phyloP scores from a whole-genome alignment of 768 basidiomycete species.

The Russula dissimulans region DNA sequence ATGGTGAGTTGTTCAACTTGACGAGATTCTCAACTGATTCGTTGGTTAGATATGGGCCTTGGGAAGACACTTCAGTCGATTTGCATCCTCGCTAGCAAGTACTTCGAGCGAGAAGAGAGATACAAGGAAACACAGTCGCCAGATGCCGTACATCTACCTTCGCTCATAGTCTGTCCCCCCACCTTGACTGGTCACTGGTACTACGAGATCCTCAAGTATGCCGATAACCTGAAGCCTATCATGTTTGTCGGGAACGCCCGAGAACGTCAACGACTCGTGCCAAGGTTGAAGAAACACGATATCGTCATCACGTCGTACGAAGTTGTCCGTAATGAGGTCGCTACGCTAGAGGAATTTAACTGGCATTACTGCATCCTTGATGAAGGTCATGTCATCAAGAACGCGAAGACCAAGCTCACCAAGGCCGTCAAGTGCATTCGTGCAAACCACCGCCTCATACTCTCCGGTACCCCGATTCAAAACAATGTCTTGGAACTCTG shows the following conservation, averaged over 20 bases:
- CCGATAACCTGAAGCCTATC: slow-evolving; percentile 72
- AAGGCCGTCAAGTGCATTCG: slow-evolving; percentile 88
- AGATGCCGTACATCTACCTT: slow-evolving; percentile 80
- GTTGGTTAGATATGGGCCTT: slow-evolving; percentile 83
- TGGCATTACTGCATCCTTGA: slow-evolving; percentile 98
- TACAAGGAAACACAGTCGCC: slow-evolving; percentile 56
- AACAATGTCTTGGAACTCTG: slow-evolving; percentile 98
- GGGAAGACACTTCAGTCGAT: slow-evolving; percentile 98
- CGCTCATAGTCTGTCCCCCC: slow-evolving; percentile 92
- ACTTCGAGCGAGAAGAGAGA: slow-evolving; percentile 71
- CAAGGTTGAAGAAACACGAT: slow-evolving; percentile 63
- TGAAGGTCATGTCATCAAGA: slow-evolving; percentile 98
- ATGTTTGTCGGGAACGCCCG: slow-evolving; percentile 83
- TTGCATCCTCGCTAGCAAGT: slow-evolving; percentile 91
- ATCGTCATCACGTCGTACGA: slow-evolving; percentile 98
- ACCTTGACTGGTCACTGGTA: slow-evolving; percentile 99
- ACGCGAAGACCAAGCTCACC: slow-evolving; percentile 94
- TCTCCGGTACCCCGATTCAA: slow-evolving; percentile 97
- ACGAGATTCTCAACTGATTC: slow-evolving; percentile 3
- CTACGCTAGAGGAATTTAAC: slow-evolving; percentile 56
- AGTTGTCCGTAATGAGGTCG: slow-evolving; percentile 90
- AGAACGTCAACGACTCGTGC: slow-evolving; percentile 63
- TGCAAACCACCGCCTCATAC: slow-evolving; percentile 87
- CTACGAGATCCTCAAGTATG: slow-evolving; percentile 92
- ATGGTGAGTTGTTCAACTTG: slow-evolving; percentile 47